phyloP scores from a whole-genome alignment of 768 basidiomycete genomes.

The Trametes cinnabarina region DNA sequence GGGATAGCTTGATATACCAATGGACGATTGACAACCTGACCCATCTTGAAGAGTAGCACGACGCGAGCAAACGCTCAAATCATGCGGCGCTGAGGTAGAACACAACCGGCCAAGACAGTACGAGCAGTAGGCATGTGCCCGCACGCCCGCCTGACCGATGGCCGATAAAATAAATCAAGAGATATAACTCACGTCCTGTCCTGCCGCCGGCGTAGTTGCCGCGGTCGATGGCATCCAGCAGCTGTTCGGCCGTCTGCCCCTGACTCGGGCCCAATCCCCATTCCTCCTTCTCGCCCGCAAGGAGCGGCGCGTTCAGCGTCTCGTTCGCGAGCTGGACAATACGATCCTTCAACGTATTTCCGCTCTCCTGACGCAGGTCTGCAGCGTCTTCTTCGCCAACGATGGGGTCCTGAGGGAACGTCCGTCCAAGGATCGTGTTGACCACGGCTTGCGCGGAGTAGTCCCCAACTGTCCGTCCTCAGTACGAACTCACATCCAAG shows the following conservation, averaged over 20 bases:
- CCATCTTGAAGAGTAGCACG: too few relatives aligned
- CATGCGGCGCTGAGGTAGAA: too few relatives aligned
- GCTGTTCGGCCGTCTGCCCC: slow-evolving; percentile 49
- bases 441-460: slow-evolving; percentile 93
- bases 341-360: slow-evolving; percentile 49
- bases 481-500: background rate
- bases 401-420: slow-evolving; percentile 85
- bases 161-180: too few relatives aligned
- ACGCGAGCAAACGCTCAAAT: too few relatives aligned
- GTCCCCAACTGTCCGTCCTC: slow-evolving; percentile 68
- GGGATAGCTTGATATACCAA: too few relatives aligned
- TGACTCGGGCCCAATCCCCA: slow-evolving; percentile 75
- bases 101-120: too few relatives aligned
- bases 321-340: slow-evolving; percentile 85
- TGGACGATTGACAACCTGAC: too few relatives aligned
- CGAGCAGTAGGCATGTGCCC: too few relatives aligned
- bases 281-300: slow-evolving; percentile 52
- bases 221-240: slow-evolving; percentile 85
- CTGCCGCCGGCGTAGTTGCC: slow-evolving; percentile 74
- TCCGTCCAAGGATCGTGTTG: slow-evolving; percentile 67
- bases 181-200: slow-evolving; percentile 58
- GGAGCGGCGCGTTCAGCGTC: slow-evolving; percentile 55
- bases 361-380: slow-evolving; percentile 58
- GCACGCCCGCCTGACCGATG: too few relatives aligned
- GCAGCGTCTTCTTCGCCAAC: slow-evolving; percentile 94